A percentile compares a stretch with the other conserved stretches of the same genome.
Conservation (phyloP, 768 basidiomycete species). For the Hericium erinaceus region DNA sequence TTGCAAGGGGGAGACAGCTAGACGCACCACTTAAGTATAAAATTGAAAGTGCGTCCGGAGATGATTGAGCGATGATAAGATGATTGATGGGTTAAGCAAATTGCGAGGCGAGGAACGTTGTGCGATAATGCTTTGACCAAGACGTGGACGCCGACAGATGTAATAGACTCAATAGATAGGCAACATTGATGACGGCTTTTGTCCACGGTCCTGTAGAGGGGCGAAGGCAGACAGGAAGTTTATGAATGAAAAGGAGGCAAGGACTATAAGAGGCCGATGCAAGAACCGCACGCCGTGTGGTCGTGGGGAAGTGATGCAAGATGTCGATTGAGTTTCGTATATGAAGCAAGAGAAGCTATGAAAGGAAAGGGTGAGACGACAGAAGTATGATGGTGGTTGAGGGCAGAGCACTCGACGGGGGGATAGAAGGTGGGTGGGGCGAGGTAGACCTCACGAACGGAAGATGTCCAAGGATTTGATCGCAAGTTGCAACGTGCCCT, state of each 20-base stretch:
- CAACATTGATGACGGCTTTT: constrained; percentile 7
- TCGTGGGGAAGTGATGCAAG: constrained; percentile 3
- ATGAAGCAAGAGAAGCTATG: constrained; percentile 17
- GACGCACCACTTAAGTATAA: constrained; percentile 45
- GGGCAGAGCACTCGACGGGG: not conserved
- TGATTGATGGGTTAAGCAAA: constrained; percentile 36
- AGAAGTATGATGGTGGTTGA: constrained; percentile 34
- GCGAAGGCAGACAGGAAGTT: not conserved
- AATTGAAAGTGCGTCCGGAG: constrained; percentile 32
- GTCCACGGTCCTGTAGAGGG: not conserved
- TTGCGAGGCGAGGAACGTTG: constrained; percentile 33
- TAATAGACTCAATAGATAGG: constrained; percentile 12
- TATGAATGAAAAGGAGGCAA: not conserved
- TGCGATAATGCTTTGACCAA: constrained; percentile 22
- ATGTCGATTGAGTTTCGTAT: not conserved
- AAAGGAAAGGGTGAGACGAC: constrained; percentile 9
- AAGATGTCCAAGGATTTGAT: constrained; percentile 49
- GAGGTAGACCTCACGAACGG: constrained; percentile 41
- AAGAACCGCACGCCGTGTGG: constrained; percentile 11
- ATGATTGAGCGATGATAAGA: constrained; percentile 40
- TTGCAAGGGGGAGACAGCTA: constrained; percentile 18
- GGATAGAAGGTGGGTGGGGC: constrained; percentile 39
- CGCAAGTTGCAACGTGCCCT: constrained; percentile 82
- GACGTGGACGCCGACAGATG: constrained; percentile 19
- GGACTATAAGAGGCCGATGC: constrained; percentile 9